These are phyloP conservation scores for Blastobotrys americana DNA, from an alignment of 805 yeast genomes.

Conservation along the genomic window DNA sequence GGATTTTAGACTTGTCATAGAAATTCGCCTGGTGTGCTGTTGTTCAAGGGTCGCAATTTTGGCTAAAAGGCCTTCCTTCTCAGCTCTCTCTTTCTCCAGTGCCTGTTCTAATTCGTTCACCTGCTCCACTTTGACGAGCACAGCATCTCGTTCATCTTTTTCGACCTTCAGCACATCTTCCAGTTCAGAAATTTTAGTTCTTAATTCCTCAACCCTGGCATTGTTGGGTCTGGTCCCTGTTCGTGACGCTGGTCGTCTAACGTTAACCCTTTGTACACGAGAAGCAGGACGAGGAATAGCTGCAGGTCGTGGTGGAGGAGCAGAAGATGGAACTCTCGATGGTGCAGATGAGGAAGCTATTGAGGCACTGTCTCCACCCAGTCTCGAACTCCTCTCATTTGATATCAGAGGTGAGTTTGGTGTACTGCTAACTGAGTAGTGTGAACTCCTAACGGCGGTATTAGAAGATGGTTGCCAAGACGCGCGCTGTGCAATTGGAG, in stretches of 20 bases:
- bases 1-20: neutral
- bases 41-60: neutral
- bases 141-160: constrained; percentile 19
- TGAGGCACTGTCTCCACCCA: neutral
- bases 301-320: constrained; percentile 9
- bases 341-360: constrained; percentile 4
- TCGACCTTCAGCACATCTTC: constrained; percentile 24
- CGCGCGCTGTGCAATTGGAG: neutral
- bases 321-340: constrained; percentile 5
- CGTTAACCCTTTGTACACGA: constrained; percentile 7
- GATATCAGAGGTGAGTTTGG: too few species aligned
- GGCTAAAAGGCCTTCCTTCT: constrained; percentile 9
- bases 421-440: too few species aligned
- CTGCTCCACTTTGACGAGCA: constrained; percentile 17
- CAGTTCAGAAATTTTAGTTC: constrained; percentile 23
- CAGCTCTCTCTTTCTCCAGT: constrained; percentile 16
- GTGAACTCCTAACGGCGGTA: too few species aligned
- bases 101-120: constrained; percentile 17
- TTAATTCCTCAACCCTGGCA: constrained; percentile 23
- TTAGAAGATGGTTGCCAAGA: neutral
- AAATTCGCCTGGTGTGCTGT: neutral
- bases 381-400: neutral
- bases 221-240: constrained; percentile 14
- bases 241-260: constrained; percentile 17
- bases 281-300: constrained; percentile 12